Base-by-base conservation (phyloP, 2,329 filamentous ascomycete genomes). In the Elsinoe perseae region DNA sequence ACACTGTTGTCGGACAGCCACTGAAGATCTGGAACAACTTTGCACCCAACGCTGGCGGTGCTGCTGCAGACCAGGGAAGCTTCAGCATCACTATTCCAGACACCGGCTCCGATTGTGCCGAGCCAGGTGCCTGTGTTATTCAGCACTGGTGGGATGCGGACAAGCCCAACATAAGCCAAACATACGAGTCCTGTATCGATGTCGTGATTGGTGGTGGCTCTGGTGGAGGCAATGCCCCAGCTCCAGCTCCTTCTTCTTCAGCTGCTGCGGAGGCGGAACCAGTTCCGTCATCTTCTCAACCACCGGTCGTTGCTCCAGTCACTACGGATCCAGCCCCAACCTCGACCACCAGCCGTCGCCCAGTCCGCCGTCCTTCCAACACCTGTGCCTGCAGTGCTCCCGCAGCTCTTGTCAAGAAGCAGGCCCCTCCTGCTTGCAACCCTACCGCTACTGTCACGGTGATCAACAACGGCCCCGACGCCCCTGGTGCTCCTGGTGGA, bases 121-220 rank as follows among this genome's bases (percentile, higher is more conserved):
- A 67, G 9, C 73, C 75, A 18, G 80, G 80, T 40, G 68, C 69
- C 57, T 78, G 78, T 63, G 78, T 79, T 2, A 72, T 84, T 44
- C 81, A 84, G 68, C 83, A 81, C 80, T 83, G 73, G 68, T 84
- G 81, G 81, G 74, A 81, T 59, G 80, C 80, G 14, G 48, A 53
- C 44, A 57, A 30, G 43, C 63, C 69, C 12, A 71, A 70, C 56
- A 76, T 80, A 59, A 64, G 78, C 57, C 82, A 85, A 74, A 83
- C 81, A 9, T 85, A 85, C 65, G 78, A 82, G 71, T 75, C 76
- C 50, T 85, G 82, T 68, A 71, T 84, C 53, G 82, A 85, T 64
- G 83, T 85, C 64, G 74, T 68, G 40, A 68, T 76, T 57, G 66
- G 66, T 50, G 70, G 60, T 23, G 50, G 66, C 42, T 64, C 25